A percentile compares a stretch with the other conserved stretches of the same genome.
Conservation (phyloP, 1,139 yeast species). For the Diutina neorugosa region DNA sequence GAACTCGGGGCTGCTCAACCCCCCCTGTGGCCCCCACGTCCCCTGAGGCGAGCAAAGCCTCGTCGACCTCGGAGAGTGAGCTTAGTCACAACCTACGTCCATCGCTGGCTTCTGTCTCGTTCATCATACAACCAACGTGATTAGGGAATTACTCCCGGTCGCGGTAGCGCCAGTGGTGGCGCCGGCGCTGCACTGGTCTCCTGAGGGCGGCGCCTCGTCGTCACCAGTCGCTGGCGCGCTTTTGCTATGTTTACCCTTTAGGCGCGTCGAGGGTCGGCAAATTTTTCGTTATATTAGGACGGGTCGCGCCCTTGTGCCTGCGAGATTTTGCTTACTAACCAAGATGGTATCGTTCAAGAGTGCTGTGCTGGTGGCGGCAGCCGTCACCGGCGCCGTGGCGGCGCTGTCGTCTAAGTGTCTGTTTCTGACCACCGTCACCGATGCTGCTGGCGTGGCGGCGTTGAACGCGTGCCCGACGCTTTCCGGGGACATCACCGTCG, state of each 20-base stretch:
- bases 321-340: neutral
- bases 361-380: neutral
- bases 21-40: neutral
- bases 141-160: no score
- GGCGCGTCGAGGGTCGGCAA: neutral
- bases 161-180: no score
- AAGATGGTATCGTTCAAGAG: neutral
- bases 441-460: conserved; percentile 22
- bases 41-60: neutral
- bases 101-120: no score
- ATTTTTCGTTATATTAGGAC: neutral
- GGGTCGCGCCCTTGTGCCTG: neutral
- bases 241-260: neutral
- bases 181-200: no score
- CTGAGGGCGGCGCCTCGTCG: neutral
- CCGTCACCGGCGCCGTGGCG: neutral
- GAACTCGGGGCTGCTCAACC: neutral
- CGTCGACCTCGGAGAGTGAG: no score
- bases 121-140: no score
- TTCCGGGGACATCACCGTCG: conserved; percentile 27
- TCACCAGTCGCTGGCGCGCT: neutral
- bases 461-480: conserved; percentile 31
- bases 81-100: no score
- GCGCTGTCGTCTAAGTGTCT: conserved; percentile 16
- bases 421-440: conserved; percentile 28